Base-by-base conservation (phyloP, 2,329 filamentous ascomycete genomes). In the Aspergillus sp. region DNA sequence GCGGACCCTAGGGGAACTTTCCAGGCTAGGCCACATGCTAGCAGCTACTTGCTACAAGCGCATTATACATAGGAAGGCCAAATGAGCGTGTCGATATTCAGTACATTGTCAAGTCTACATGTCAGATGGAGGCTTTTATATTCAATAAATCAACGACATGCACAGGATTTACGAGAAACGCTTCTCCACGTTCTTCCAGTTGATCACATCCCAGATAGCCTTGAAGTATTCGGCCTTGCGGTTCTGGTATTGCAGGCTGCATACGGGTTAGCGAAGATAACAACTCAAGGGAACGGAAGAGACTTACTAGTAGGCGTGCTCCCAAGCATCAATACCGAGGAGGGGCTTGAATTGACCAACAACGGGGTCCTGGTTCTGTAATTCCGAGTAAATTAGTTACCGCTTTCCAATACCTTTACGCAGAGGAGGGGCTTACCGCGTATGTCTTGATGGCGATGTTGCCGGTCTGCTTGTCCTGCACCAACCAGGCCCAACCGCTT, bases 171-270 rank as follows among this genome's bases (percentile, higher is more conserved):
- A 83, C 68, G 80, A 76, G 71, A 91, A 91, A 64, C 91, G 86
- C 82, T 88, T 86, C 75, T 90, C 87, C 45, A 91, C 93, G 33
- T 89, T 86, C 85, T 92, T 91, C 93, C 93, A 97, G 86, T 96
- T 96, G 76, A 96, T 82, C 50, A 96, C 92, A 67, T 96, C 90
- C 93, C 93, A 96, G 74, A 96, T 89, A 58, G 91, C 91, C 69
- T 85, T 85, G 78, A 96, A 96, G 83, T 96, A 96, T 81, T 96
- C 92, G 57, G 89, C 92, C 86, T 96, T 96, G 77, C 91, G 88
- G 83, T 96, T 96, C 86, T 96, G 85, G 80, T 96, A 96, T 81
- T 96, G 91, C 61, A 96, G 83, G 80, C 83, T 85, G 63, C 60
- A 66, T 58, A 51, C 58, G 24, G 9, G 40, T 60, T 73, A 55